Percentiles rank a stretch among this genome's conserved stretches.
These are phyloP conservation scores for Fusarium longipes DNA, from an alignment of 2,329 filamentous ascomycete genomes.

Conservation along the genomic window DNA sequence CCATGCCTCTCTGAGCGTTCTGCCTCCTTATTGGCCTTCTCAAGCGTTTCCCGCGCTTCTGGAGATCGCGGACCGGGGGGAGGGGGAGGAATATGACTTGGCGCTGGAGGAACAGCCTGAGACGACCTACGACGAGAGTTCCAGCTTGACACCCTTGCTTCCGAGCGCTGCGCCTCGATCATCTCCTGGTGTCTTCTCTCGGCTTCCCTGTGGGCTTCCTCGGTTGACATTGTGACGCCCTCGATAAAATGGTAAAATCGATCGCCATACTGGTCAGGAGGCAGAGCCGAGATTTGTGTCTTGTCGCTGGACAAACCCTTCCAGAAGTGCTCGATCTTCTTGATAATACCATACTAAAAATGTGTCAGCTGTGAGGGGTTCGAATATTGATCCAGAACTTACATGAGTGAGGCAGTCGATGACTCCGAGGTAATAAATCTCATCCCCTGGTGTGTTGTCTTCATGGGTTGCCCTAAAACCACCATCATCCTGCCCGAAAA, in stretches of 20 bases:
- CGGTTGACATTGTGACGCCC: slow-evolving; percentile 87
- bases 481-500: slow-evolving; percentile 94
- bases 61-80: slow-evolving; percentile 52
- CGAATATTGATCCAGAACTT: slow-evolving; percentile 56
- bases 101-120: slow-evolving; percentile 57
- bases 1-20: slow-evolving; percentile 51
- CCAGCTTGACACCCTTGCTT: slow-evolving; percentile 54
- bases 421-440: slow-evolving; percentile 97
- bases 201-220: slow-evolving; percentile 80
- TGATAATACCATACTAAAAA: slow-evolving; percentile 88
- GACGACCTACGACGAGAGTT: slow-evolving; percentile 51
- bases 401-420: slow-evolving; percentile 98
- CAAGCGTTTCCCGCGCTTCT: slow-evolving; percentile 56
- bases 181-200: slow-evolving; percentile 70
- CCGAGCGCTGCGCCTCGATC: slow-evolving; percentile 51
- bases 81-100: slow-evolving; percentile 59
- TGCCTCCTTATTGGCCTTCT: slow-evolving; percentile 55
- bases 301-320: slow-evolving; percentile 89
- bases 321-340: slow-evolving; percentile 96
- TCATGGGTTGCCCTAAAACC: slow-evolving; percentile 94
- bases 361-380: slow-evolving; percentile 41
- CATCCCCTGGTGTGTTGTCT: slow-evolving; percentile 83
- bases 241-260: slow-evolving; percentile 94
- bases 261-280: slow-evolving; percentile 90
- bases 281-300: slow-evolving; percentile 90